Evolutionary conservation across 345 rosid genomes (phyloP).

Genomic region (Geranium brycei): DNA sequence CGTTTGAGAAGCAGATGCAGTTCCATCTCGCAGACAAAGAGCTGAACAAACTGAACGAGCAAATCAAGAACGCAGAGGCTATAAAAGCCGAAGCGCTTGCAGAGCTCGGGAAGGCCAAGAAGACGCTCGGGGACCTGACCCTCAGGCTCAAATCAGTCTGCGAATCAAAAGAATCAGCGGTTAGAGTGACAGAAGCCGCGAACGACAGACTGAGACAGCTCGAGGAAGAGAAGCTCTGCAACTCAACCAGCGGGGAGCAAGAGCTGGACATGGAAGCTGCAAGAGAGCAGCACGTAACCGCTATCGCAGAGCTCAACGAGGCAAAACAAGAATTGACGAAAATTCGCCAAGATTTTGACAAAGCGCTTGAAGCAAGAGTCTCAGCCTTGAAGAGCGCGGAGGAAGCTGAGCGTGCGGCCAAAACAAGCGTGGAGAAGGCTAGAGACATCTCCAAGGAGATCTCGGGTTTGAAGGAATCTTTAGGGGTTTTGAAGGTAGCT

Average conservation of each 20-base stretch:
- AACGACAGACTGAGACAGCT: slow-evolving; percentile 38
- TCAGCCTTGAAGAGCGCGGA: slow-evolving; percentile 46
- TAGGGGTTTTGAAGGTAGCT: slow-evolving; percentile 67
- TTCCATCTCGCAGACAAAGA: slow-evolving; percentile 76
- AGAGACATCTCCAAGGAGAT: slow-evolving; percentile 64
- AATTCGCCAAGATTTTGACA: slow-evolving; percentile 48
- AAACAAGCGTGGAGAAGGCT: slow-evolving; percentile 54
- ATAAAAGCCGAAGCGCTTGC: slow-evolving; percentile 52
- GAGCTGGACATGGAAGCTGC: slow-evolving; percentile 40
- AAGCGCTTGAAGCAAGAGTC: slow-evolving; percentile 36
- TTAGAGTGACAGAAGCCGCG: slow-evolving; percentile 54
- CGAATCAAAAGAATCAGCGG: slow-evolving; percentile 50
- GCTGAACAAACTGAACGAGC: slow-evolving; percentile 61
- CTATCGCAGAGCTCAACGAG: slow-evolving; percentile 51
- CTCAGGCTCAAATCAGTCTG: slow-evolving; percentile 39
- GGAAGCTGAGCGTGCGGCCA: slow-evolving; percentile 47
- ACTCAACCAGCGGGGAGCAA: slow-evolving; percentile 29
- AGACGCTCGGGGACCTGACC: slow-evolving; percentile 52
- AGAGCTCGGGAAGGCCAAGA: slow-evolving; percentile 69
- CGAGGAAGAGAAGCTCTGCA: slow-evolving; percentile 33
- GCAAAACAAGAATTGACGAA: slow-evolving; percentile 71
- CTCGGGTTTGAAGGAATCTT: slow-evolving; percentile 50
- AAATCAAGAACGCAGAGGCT: slow-evolving; percentile 58
- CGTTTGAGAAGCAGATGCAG: slow-evolving; percentile 66
- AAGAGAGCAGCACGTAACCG: slow-evolving; percentile 42